These are phyloP conservation scores for Byssochlamys sp. DNA, from an alignment of 2,329 filamentous ascomycete species.

Conservation along the genomic window DNA sequence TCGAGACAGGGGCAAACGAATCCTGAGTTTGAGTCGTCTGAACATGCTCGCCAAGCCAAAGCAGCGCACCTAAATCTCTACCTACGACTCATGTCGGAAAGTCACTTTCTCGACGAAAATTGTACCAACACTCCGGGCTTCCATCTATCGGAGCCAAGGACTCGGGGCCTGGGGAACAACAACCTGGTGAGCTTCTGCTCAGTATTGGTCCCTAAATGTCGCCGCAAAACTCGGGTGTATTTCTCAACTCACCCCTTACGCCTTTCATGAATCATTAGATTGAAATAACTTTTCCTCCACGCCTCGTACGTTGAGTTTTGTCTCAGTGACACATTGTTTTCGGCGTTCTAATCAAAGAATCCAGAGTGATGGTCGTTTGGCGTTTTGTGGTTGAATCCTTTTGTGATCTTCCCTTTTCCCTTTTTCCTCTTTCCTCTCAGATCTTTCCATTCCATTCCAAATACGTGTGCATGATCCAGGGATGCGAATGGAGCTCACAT, in stretches of 20 bases:
- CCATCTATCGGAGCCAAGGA: neutral
- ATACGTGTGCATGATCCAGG: neutral
- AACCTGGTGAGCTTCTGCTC: no score
- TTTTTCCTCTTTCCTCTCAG: neutral
- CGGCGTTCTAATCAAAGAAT: neutral
- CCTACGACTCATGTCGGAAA: neutral
- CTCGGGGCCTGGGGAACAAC: neutral
- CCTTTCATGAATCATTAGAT: neutral
- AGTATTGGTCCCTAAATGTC: neutral
- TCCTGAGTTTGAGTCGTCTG: conserved; percentile 37
- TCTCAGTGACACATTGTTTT: neutral
- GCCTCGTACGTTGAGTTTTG: neutral
- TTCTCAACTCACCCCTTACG: neutral
- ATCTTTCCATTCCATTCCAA: neutral
- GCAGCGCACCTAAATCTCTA: conserved; percentile 19
- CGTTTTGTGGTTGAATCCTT: neutral
- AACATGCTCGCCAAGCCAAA: conserved; percentile 41
- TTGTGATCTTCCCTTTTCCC: neutral
- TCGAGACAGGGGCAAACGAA: conserved; percentile 19
- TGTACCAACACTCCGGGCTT: neutral
- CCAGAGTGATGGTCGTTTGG: neutral
- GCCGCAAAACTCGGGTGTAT: neutral
- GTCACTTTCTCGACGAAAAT: neutral
- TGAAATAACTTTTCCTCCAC: neutral
- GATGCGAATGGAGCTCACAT: neutral